Conservation (phyloP, 768 basidiomycete species). For the Hemileccinum impolitum region DNA sequence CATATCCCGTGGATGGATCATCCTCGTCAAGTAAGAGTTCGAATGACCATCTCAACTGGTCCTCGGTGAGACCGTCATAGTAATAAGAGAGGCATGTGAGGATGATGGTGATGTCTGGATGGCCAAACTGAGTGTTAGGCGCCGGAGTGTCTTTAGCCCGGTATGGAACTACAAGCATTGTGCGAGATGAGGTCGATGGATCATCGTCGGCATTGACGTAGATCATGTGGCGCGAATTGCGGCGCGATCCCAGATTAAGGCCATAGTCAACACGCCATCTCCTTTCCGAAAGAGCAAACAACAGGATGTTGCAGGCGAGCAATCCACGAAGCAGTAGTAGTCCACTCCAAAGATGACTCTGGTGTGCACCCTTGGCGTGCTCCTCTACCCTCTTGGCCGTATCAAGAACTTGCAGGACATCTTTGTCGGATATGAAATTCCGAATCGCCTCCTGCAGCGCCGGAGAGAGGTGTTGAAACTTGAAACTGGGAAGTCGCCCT, state of each 20-base stretch:
- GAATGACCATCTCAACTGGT: not conserved
- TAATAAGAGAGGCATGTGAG: slow-evolving; percentile 21
- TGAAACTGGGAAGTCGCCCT: slow-evolving; percentile 8
- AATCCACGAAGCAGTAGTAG: slow-evolving; percentile 32
- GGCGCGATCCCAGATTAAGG: slow-evolving; percentile 2
- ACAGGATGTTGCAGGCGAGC: slow-evolving; percentile 24
- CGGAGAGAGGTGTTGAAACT: slow-evolving; percentile 2
- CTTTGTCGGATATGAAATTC: slow-evolving; percentile 13
- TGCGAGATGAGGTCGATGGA: not conserved
- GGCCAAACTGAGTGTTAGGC: slow-evolving; percentile 31
- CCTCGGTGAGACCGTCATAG: not conserved
- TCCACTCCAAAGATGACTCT: not conserved
- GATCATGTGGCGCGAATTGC: too few relatives aligned
- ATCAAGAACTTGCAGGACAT: not conserved
- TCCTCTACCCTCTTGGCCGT: slow-evolving; percentile 5
- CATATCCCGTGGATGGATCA: not conserved
- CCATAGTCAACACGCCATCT: slow-evolving; percentile 36
- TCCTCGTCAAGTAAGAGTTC: not conserved
- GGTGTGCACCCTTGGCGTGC: not conserved
- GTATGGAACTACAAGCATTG: slow-evolving; percentile 33
- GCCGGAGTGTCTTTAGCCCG: slow-evolving; percentile 34
- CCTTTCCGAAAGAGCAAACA: slow-evolving; percentile 24
- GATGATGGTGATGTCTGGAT: slow-evolving; percentile 32
- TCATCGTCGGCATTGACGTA: too few relatives aligned
- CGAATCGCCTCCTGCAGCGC: slow-evolving; percentile 1